A percentile compares a stretch with the other conserved stretches of the same genome.
Evolutionary conservation across 306 rosid species (phyloP).

Genomic region (Prunus mira): DNA sequence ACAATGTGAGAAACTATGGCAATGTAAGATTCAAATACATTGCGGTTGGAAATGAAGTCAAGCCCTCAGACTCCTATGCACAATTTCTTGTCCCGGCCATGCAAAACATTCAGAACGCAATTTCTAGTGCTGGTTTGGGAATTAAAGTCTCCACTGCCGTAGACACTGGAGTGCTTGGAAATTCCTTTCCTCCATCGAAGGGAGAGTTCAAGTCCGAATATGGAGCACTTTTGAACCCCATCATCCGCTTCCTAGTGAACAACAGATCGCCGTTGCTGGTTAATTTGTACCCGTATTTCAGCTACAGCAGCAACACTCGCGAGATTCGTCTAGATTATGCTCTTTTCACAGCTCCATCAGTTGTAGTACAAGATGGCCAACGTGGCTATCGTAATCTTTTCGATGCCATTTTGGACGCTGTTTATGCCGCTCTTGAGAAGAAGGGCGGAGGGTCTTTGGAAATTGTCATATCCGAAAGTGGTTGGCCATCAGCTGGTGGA

Average conservation of each 20-base stretch:
- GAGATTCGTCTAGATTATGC: constrained; percentile 20
- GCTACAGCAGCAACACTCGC: neutral
- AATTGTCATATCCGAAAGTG: constrained; percentile 42
- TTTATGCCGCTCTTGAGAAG: constrained; percentile 33
- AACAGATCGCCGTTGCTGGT: constrained; percentile 3
- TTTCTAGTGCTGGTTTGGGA: neutral
- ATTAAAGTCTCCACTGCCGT: too few relatives aligned
- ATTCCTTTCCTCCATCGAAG: too few relatives aligned
- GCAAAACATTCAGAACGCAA: constrained; percentile 25
- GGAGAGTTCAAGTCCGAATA: neutral
- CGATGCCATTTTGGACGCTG: constrained; percentile 34
- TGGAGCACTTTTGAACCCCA: constrained; percentile 1
- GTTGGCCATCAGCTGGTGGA: constrained; percentile 40
- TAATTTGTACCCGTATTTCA: constrained; percentile 21
- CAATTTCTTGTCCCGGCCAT: constrained; percentile 21
- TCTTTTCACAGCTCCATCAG: constrained; percentile 7
- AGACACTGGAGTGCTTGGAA: too few relatives aligned
- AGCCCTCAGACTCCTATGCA: neutral
- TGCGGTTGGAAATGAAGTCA: constrained; percentile 28
- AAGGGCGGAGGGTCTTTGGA: constrained; percentile 21
- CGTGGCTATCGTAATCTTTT: constrained; percentile 6
- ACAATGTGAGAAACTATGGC: neutral
- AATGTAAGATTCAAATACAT: constrained; percentile 31
- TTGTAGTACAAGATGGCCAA: constrained; percentile 16
- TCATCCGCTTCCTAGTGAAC: constrained; percentile 4